phyloP scores from a whole-genome alignment of 306 rosid species.

The Cicer yamashitae region DNA sequence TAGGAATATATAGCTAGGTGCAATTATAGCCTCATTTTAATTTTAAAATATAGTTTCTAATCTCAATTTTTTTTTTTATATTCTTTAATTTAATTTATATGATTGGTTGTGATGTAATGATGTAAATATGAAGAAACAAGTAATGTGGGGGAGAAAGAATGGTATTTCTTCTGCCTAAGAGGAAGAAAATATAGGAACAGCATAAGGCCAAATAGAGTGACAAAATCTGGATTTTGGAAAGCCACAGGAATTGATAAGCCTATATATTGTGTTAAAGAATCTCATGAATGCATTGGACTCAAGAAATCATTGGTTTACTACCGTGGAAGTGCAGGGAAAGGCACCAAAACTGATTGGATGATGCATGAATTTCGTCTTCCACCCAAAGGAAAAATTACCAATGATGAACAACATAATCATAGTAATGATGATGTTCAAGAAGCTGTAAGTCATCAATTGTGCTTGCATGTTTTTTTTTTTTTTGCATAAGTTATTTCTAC shows the following conservation, averaged over 20 bases:
- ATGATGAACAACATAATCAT: conserved; percentile 30
- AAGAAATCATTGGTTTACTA: conserved; percentile 93
- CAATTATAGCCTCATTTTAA: not conserved
- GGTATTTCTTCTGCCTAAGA: conserved; percentile 80
- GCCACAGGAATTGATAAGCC: conserved; percentile 89
- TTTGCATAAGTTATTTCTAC: not conserved
- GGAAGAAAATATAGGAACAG: conserved; percentile 89
- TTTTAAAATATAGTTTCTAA: not conserved
- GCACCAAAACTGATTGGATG: conserved; percentile 98
- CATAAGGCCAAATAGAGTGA: conserved; percentile 78
- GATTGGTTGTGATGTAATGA: not conserved
- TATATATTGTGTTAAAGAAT: conserved; percentile 53
- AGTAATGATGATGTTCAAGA: conserved; percentile 49
- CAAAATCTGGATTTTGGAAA: conserved; percentile 84
- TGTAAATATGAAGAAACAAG: conserved; percentile 52
- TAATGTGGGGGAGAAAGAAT: conserved; percentile 61
- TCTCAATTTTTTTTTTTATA: not conserved
- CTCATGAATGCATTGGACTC: conserved; percentile 69
- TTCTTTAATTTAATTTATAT: not conserved
- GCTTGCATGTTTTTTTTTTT: not conserved
- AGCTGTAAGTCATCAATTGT: conserved; percentile 65
- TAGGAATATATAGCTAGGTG: conserved; percentile 8
- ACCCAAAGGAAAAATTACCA: conserved; percentile 41
- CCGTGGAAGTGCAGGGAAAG: conserved; percentile 90
- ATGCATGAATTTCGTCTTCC: conserved; percentile 99